Evolutionary conservation across 73 alveolate genomes (phyloP), one percentile per base, ranked within the genome.

Genomic region (Tetrahymena thermophila): DNA sequence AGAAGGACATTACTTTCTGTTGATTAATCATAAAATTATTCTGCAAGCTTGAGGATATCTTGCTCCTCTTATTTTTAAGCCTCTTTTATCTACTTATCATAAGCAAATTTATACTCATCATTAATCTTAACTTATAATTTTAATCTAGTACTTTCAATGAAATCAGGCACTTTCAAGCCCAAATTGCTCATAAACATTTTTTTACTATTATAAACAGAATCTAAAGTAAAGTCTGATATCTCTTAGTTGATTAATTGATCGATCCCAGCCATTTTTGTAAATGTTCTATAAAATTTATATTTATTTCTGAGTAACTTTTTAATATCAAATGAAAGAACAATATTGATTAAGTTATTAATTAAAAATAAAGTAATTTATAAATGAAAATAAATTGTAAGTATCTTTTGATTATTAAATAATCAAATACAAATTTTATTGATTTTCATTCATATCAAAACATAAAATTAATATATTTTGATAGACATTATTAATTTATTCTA

Each of bases 81-180:
- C 23, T 94, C 97, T 31, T 85, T 43, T 23, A 85, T 56, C 57
- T 95, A 42, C 38, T 84, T 95, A 55, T 95, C 94, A 17, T 57
- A 55, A 11, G 94, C 97, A 50, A 55, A 56, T 85, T 89, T 35
- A 57, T 95, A 95, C 35, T 95, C 97, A 57, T 95, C 85, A 95
- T 95, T 95, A 43, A 95, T 83, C 94, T 95, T 95, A n/a, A 93
- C 85, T 71, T 95, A 38, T 44, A 95, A 85, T 95, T 95, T 95
- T 11, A 95, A 50, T 89, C 94, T 95, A 6, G 94, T 55, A 35
- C 95, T 50, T 57, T 95, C 97, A 93, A 85, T 85, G 55, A 95
- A 95, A 85, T 95, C 97, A 42, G 95, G 95, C 28, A 50, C 94
- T 34, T 85, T 93, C 43, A 56, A 42, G 19, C 97, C 97, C 57